phyloP scores from a whole-genome alignment of 2,329 filamentous ascomycete genomes.

The Ophidiomyces ophidiicola region DNA sequence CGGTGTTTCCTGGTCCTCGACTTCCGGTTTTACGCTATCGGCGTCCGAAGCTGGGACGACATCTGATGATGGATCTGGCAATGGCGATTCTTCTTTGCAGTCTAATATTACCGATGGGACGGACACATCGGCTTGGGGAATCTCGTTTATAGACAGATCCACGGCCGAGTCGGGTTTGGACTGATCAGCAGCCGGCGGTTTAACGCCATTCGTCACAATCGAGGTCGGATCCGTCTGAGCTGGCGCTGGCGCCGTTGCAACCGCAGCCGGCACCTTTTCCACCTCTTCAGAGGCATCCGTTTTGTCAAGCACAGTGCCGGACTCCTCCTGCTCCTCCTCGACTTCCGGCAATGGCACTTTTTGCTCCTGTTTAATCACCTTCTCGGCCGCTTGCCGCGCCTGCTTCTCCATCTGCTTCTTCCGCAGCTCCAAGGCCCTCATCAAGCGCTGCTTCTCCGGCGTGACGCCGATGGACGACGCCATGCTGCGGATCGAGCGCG shows the following conservation, averaged over 20 bases:
- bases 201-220: not conserved
- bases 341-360: not conserved
- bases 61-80: not conserved
- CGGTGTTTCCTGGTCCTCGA: not conserved
- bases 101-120: not conserved
- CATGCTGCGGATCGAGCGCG: slow-evolving; percentile 34
- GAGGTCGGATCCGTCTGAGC: not conserved
- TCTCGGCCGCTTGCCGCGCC: slow-evolving; percentile 19
- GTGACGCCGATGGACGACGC: slow-evolving; percentile 49
- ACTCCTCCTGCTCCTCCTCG: not conserved
- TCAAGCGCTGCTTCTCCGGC: slow-evolving; percentile 78
- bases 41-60: not conserved
- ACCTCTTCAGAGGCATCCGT: not conserved
- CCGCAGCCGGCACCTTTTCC: not conserved
- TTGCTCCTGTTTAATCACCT: not conserved
- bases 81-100: not conserved
- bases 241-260: not conserved
- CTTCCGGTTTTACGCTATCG: not conserved
- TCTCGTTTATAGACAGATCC: slow-evolving; percentile 6
- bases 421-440: slow-evolving; percentile 85
- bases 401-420: slow-evolving; percentile 57
- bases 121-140: not conserved
- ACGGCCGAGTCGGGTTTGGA: slow-evolving; percentile 14
- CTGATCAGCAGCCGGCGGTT: slow-evolving; percentile 3
- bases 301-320: not conserved